Conservation (phyloP, 2,329 filamentous ascomycete genomes). For the Trichoderma hamatum region DNA sequence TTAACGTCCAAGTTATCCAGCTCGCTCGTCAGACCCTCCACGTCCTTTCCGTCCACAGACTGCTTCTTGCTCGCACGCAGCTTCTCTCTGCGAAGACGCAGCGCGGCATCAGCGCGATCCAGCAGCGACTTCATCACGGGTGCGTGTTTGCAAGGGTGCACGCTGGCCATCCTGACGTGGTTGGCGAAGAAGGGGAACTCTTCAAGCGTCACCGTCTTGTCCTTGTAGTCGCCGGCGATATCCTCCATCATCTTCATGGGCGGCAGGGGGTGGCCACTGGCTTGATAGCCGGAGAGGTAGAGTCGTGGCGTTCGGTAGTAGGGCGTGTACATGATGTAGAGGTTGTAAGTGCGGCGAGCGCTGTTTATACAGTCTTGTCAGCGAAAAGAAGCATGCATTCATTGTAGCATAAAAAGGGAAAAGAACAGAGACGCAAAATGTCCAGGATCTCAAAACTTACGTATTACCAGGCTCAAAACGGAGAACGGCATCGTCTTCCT, state of each 20-base stretch:
- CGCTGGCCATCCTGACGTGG: constrained; percentile 91
- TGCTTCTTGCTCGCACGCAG: constrained; percentile 61
- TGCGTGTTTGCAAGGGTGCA: constrained; percentile 96
- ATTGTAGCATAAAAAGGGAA: background rate
- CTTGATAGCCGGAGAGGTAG: constrained; percentile 88
- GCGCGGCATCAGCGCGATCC: constrained; percentile 89
- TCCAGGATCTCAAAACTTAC: constrained; percentile 38
- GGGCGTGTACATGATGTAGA: constrained; percentile 97
- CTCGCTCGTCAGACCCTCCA: constrained; percentile 86
- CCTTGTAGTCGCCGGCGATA: constrained; percentile 94
- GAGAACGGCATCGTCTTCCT: constrained; percentile 96
- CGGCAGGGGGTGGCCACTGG: constrained; percentile 77
- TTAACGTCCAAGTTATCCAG: constrained; percentile 66
- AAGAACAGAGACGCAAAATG: background rate
- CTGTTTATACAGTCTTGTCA: constrained; percentile 48
- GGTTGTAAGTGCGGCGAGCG: constrained; percentile 87
- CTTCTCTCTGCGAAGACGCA: constrained; percentile 86
- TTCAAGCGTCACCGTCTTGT: constrained; percentile 97
- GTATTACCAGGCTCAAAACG: constrained; percentile 51
- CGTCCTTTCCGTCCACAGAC: constrained; percentile 55
- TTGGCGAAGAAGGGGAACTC: constrained; percentile 95
- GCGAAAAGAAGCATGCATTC: background rate
- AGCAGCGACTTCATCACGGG: constrained; percentile 97
- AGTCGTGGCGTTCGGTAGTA: constrained; percentile 96
- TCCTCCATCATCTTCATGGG: constrained; percentile 94